Conservation (phyloP, 2,329 filamentous ascomycete species). For the Fusarium sp. region DNA sequence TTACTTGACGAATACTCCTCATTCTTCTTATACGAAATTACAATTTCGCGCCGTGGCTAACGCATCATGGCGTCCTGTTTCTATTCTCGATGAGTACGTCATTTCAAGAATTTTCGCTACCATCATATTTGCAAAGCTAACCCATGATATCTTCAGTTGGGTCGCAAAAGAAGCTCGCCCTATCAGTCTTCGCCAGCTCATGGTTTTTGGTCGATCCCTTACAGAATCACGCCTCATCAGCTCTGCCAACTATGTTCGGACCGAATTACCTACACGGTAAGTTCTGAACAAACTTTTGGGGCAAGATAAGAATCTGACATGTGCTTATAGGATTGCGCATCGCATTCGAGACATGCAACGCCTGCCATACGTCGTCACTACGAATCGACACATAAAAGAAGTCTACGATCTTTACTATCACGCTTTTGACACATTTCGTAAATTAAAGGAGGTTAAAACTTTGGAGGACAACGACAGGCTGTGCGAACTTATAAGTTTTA, state of each 20-base stretch:
- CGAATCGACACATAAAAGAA: conserved; percentile 92
- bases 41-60: conserved; percentile 44
- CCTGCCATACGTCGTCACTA: conserved; percentile 93
- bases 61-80: conserved; percentile 71
- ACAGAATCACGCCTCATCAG: conserved; percentile 90
- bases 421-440: conserved; percentile 92
- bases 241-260: conserved; percentile 97
- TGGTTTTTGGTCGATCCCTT: conserved; percentile 94
- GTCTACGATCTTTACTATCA: conserved; percentile 98
- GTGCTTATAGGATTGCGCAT: conserved; percentile 78
- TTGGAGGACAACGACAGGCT: conserved; percentile 91
- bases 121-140: conserved; percentile 30
- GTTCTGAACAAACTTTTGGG: conserved; percentile 21
- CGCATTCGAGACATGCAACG: conserved; percentile 97
- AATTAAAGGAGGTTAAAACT: conserved; percentile 83
- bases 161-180: conserved; percentile 91
- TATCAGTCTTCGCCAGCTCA: conserved; percentile 96
- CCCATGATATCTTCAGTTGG: conserved; percentile 72
- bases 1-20: conserved; percentile 27
- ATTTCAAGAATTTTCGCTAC: conserved; percentile 8
- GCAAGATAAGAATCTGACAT: conserved; percentile 22
- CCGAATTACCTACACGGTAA: conserved; percentile 81
- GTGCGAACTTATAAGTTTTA: conserved; percentile 83
- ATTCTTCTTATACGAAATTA: conserved; percentile 18
- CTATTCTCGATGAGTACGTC: conserved; percentile 73